phyloP scores from a whole-genome alignment of 1,139 yeast genomes.

The Hansenula anomala region DNA sequence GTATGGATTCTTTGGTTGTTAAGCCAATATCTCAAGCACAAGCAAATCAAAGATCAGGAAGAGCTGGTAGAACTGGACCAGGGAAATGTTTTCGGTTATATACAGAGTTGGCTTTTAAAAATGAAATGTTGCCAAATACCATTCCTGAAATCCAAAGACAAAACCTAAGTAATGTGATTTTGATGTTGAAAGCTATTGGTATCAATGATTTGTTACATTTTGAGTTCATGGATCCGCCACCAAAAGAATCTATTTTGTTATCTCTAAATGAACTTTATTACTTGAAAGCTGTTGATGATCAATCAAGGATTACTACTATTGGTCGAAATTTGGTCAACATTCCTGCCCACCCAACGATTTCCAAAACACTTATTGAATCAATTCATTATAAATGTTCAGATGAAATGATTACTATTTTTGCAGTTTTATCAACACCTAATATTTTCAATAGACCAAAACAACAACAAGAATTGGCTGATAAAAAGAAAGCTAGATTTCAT shows the following conservation, averaged over 20 bases:
- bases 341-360: constrained; percentile 92
- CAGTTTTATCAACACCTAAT: constrained; percentile 88
- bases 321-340: constrained; percentile 88
- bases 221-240: constrained; percentile 67
- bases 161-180: constrained; percentile 76
- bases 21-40: constrained; percentile 90
- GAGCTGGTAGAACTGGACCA: constrained; percentile 97
- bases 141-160: constrained; percentile 93
- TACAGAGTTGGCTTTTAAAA: constrained; percentile 78
- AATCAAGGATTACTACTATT: constrained; percentile 65
- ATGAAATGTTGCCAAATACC: constrained; percentile 83
- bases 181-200: constrained; percentile 95
- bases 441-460: constrained; percentile 84
- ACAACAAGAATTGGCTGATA: constrained; percentile 73
- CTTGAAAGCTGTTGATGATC: constrained; percentile 75
- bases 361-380: constrained; percentile 75
- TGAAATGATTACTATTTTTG: constrained; percentile 78
- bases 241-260: constrained; percentile 62
- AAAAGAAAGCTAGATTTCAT: constrained; percentile 66
- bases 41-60: constrained; percentile 92
- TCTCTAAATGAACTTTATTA: constrained; percentile 85
- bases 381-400: constrained; percentile 74
- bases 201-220: constrained; percentile 40
- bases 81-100: constrained; percentile 89
- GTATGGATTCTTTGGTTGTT: constrained; percentile 86